phyloP scores from a whole-genome alignment of 2,329 filamentous ascomycete species.

The Hymenoscyphus occultus region DNA sequence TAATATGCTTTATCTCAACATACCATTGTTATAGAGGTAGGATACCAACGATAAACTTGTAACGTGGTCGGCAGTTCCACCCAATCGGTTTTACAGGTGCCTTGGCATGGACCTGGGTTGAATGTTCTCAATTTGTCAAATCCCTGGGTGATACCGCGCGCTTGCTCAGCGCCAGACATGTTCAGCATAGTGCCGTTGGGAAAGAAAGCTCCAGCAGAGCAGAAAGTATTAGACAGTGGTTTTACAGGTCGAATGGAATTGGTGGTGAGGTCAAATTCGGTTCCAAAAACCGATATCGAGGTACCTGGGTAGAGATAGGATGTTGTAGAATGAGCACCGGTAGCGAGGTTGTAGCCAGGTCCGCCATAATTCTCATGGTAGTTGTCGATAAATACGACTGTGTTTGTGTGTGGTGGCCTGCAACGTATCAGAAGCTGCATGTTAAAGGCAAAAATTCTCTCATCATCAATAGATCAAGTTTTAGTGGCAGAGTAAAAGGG shows the following conservation, averaged over 20 bases:
- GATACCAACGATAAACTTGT: conserved; percentile 6
- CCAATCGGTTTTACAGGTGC: not conserved
- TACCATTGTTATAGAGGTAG: not conserved
- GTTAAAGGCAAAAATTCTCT: not conserved
- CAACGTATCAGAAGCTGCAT: not conserved
- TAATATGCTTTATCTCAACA: no score
- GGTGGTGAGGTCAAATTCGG: not conserved
- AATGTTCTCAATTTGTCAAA: conserved; percentile 6
- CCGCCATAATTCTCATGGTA: conserved; percentile 1
- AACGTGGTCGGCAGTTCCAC: not conserved
- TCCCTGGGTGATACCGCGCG: not conserved
- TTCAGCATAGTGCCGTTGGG: conserved; percentile 3
- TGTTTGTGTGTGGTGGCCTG: conserved; percentile 4
- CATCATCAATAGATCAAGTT: not conserved
- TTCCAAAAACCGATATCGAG: not conserved
- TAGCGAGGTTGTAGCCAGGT: not conserved
- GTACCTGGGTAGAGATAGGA: not conserved
- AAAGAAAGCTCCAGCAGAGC: conserved; percentile 1
- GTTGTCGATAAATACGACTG: conserved; percentile 4
- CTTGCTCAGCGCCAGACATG: not conserved
- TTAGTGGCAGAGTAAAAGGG: not conserved
- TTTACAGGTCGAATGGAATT: not conserved
- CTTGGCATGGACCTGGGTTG: not conserved
- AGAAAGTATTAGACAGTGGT: conserved; percentile 1
- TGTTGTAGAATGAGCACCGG: conserved; percentile 1